Conservation (phyloP, 352 stramenopile species). For the Thalassiosira hispida region DNA sequence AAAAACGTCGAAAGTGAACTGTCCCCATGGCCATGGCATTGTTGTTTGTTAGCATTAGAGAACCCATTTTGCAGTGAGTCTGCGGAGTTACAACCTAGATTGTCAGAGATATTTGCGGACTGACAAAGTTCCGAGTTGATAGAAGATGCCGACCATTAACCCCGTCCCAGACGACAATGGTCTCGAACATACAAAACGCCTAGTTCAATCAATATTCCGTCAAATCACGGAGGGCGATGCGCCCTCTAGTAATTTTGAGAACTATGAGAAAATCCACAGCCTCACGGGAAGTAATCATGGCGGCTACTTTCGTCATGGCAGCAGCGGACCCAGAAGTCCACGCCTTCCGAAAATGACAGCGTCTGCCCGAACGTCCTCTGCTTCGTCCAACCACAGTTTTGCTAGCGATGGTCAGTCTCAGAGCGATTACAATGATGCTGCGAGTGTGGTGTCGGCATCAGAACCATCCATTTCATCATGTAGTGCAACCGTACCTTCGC, state of each 20-base stretch:
- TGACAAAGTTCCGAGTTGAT: too few species aligned
- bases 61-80: too few species aligned
- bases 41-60: too few species aligned
- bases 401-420: conserved; percentile 14
- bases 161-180: conserved; percentile 11
- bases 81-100: too few species aligned
- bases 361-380: neutral
- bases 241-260: conserved; percentile 71
- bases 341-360: neutral
- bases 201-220: conserved; percentile 71
- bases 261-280: conserved; percentile 16
- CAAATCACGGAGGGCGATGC: conserved; percentile 80
- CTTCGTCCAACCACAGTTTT: conserved; percentile 18
- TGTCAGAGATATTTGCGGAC: too few species aligned
- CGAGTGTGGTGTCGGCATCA: conserved; percentile 32
- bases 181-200: conserved; percentile 30
- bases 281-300: conserved; percentile 9
- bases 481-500: neutral
- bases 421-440: conserved; percentile 39
- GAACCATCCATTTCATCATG: conserved; percentile 43
- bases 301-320: conserved; percentile 7
- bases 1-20: too few species aligned
- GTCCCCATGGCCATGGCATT: too few species aligned
- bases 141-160: too few species aligned
- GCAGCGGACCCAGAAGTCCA: conserved; percentile 1